These are phyloP conservation scores for Verticillium tricorpus DNA, from an alignment of 2,329 filamentous ascomycete species.

Conservation along the genomic window DNA sequence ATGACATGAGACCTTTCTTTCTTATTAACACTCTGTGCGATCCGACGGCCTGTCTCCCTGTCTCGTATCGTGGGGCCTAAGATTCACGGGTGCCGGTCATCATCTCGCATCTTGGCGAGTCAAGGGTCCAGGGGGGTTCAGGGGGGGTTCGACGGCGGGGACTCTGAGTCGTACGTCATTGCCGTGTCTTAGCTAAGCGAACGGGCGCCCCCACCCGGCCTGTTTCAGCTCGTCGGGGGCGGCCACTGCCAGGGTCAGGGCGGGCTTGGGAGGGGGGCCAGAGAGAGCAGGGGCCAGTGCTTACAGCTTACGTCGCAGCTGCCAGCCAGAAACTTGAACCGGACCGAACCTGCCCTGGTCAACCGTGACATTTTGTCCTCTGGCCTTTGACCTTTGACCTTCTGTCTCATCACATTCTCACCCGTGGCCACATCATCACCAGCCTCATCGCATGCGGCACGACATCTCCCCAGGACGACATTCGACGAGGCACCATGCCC, in stretches of 20 bases:
- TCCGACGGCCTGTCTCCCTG: too few species aligned
- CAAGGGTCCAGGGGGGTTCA: too few species aligned
- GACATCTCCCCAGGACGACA: not conserved
- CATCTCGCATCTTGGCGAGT: too few species aligned
- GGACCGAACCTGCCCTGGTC: not conserved
- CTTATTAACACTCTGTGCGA: too few species aligned
- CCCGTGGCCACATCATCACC: not conserved
- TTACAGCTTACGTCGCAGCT: not conserved
- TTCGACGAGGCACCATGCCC: slow-evolving; percentile 4
- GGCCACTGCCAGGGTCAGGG: too few species aligned
- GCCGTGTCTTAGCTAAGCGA: not conserved
- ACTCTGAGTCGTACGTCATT: not conserved
- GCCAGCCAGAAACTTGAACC: not conserved
- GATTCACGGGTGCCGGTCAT: too few species aligned
- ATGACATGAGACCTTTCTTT: too few species aligned
- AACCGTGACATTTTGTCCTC: too few species aligned
- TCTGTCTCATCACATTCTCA: not conserved
- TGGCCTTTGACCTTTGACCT: too few species aligned
- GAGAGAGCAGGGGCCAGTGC: not conserved
- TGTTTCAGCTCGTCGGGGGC: not conserved
- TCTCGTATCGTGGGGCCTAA: too few species aligned
- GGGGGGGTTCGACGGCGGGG: not conserved
- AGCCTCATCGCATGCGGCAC: not conserved
- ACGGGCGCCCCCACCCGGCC: not conserved
- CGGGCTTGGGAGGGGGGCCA: too few species aligned